Evolutionary conservation across 768 basidiomycete species (phyloP), one percentile per base, ranked within the genome.

Genomic region (Mrakia blollopis): DNA sequence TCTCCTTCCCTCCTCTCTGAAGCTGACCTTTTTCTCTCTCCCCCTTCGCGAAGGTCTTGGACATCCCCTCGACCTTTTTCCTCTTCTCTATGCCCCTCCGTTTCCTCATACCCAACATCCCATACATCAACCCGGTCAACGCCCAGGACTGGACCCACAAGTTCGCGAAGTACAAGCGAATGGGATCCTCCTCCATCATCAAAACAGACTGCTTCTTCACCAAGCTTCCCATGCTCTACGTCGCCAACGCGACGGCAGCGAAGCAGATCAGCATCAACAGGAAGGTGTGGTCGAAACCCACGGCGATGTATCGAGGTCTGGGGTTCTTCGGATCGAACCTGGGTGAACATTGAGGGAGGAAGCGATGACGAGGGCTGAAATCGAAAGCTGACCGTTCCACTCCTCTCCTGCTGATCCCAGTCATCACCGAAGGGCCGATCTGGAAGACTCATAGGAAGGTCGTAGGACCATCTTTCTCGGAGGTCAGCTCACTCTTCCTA

Each of bases 391-490:
- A 39, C 37, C 39, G 9, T 73, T 41, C 3, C 37, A 44, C 21
- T 23, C 32, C 44, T 47, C n/a, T 23, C 41, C 41, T 21, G 4
- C 8, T 21, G 54, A 3, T n/a, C 25, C 28, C 91, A 62, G 86
- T 91, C n/a, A 86, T 86, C 2, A 87, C 88, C 0, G 90, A 91
- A 79, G 88, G 87, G 30, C 87, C 88, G 5, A 85, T 88, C 77
- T 91, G 89, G 89, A 89, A 89, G 81, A 86, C 86, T 41, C 89
- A 89, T 78, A 83, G 89, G 3, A 89, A 88, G 81, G 86, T 91
- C 60, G 84, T 87, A 25, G 88, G 88, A 1, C 89, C 89, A n/a
- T 87, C 89, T 0, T 91, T 90, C 81, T 88, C 88, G 9, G 89
- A 89, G 81, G 89, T 89, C 28, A 74, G 54, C 30, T 72, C 35